These are phyloP conservation scores for Scheffersomyces amazonensis DNA, from an alignment of 805 yeast species.

Conservation along the genomic window DNA sequence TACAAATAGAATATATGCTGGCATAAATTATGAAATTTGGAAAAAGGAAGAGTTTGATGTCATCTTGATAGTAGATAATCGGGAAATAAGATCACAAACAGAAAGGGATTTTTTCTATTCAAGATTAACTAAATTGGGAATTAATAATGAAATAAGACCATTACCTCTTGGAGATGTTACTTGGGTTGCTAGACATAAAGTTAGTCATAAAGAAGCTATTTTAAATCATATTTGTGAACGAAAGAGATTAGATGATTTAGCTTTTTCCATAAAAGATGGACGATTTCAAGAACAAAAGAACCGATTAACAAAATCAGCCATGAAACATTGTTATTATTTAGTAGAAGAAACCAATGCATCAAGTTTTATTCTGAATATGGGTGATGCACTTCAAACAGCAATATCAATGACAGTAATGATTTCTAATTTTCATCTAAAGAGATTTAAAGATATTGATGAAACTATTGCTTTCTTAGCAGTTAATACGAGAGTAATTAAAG, in stretches of 20 bases:
- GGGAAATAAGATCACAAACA: conserved; percentile 69
- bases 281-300: conserved; percentile 84
- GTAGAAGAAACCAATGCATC: conserved; percentile 67
- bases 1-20: conserved; percentile 15
- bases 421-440: conserved; percentile 62
- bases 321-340: conserved; percentile 67
- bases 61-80: conserved; percentile 66
- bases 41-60: conserved; percentile 55
- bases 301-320: conserved; percentile 67
- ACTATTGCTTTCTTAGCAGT: conserved; percentile 59
- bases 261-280: conserved; percentile 80
- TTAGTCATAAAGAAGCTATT: conserved; percentile 59
- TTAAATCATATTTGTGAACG: conserved; percentile 86
- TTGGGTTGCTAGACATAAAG: conserved; percentile 78
- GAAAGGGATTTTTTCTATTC: conserved; percentile 71
- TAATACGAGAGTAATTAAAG: conserved; percentile 44
- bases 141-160: conserved; percentile 51
- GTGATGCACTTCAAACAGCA: conserved; percentile 72
- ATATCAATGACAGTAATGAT: conserved; percentile 66
- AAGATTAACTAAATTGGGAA: conserved; percentile 47
- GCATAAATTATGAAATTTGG: conserved; percentile 55
- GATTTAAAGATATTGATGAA: conserved; percentile 71
- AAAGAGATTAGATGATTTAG: conserved; percentile 84
- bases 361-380: conserved; percentile 35
- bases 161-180: conserved; percentile 82